Evolutionary conservation across 1,284 basidiomycete species (phyloP).

Genomic region (Fomitiporia mediterranea): DNA sequence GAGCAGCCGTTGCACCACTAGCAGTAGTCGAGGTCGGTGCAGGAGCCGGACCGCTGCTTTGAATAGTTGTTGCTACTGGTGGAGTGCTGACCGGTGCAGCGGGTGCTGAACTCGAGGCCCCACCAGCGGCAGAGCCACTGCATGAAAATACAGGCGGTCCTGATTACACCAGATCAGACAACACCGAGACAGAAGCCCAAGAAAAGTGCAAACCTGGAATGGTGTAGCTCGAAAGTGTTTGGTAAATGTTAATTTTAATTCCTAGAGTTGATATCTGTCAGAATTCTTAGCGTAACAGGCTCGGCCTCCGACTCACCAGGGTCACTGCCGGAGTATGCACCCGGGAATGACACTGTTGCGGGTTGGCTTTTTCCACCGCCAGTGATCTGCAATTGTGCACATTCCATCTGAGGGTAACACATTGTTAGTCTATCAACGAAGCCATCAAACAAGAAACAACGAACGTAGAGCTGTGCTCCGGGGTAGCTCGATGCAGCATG

Average conservation of each 20-base stretch:
- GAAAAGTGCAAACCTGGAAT: conserved; percentile 11
- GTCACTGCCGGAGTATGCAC: conserved; percentile 26
- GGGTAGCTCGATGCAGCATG: conserved; percentile 41
- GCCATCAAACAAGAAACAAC: conserved; percentile 19
- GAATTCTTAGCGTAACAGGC: background rate
- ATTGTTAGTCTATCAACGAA: background rate
- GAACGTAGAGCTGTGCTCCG: conserved; percentile 48
- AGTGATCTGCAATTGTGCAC: conserved; percentile 48
- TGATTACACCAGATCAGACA: background rate
- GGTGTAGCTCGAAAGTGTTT: conserved; percentile 12
- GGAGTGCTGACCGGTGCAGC: background rate
- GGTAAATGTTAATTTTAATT: conserved; percentile 20
- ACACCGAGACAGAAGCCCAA: background rate
- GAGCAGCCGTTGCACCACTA: conserved; percentile 10
- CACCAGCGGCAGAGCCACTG: conserved; percentile 5
- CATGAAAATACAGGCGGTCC: conserved; percentile 18
- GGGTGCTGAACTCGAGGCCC: conserved; percentile 3
- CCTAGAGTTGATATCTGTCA: background rate
- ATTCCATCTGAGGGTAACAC: conserved; percentile 40
- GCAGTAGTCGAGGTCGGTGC: background rate
- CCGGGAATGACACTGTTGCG: conserved; percentile 47
- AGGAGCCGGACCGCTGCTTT: background rate
- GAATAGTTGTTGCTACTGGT: background rate
- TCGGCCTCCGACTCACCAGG: conserved; percentile 2
- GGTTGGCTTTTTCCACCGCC: conserved; percentile 44